Percentiles rank a stretch among this genome's conserved stretches.
These are phyloP conservation scores for Alnus glutinosa DNA, from an alignment of 306 rosid species.

Conservation along the genomic window DNA sequence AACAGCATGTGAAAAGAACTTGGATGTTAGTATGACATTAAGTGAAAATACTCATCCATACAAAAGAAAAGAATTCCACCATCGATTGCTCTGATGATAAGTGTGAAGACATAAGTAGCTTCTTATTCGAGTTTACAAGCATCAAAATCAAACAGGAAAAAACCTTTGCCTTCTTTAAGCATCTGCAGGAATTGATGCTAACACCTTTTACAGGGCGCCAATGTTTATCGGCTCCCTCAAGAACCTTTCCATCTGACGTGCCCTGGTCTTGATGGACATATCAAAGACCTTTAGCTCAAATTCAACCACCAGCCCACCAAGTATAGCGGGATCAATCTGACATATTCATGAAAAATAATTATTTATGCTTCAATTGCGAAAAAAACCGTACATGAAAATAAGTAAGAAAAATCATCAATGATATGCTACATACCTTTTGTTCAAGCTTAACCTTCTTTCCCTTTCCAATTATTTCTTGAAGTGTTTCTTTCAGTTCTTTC, in stretches of 20 bases:
- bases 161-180: slow-evolving; percentile 21
- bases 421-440: slow-evolving; percentile 63
- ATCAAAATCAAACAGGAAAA: slow-evolving; percentile 38
- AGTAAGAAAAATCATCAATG: background rate
- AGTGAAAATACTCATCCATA: slow-evolving; percentile 8
- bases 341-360: slow-evolving; percentile 6
- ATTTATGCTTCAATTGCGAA: background rate
- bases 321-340: slow-evolving; percentile 85
- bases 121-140: slow-evolving; percentile 55
- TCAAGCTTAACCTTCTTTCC: slow-evolving; percentile 75
- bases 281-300: slow-evolving; percentile 81
- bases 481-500: slow-evolving; percentile 78
- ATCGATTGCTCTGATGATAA: slow-evolving; percentile 16
- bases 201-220: slow-evolving; percentile 47
- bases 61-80: slow-evolving; percentile 15
- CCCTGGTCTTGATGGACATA: slow-evolving; percentile 86
- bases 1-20: background rate
- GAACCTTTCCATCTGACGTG: slow-evolving; percentile 90
- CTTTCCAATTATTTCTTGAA: slow-evolving; percentile 74
- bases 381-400: background rate
- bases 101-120: slow-evolving; percentile 34
- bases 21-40: background rate
- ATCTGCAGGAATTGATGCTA: slow-evolving; percentile 15
- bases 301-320: slow-evolving; percentile 87
- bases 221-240: slow-evolving; percentile 66